Evolutionary conservation across 148 eudicot genomes (phyloP), one percentile per base, ranked within the genome.

Genomic region (Silene conica): DNA sequence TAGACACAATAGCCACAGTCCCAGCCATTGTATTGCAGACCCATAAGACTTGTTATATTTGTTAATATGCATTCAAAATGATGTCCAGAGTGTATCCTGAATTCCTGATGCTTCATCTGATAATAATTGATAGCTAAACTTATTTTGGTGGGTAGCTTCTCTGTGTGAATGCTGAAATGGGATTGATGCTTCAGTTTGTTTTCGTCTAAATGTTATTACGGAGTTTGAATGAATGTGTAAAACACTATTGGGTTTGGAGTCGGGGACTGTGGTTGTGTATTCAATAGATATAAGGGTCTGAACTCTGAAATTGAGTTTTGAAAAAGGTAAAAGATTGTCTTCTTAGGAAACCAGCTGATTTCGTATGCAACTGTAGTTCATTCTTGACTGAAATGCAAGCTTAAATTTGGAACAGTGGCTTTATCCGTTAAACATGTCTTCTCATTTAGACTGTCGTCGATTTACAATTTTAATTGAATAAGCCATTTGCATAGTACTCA

Each of bases 81-180:
- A n/a, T n/a, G n/a, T n/a, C n/a, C n/a, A n/a, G n/a, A n/a, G n/a
- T n/a, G n/a, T n/a, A n/a, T n/a, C n/a, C n/a, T n/a, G n/a, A n/a
- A n/a, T n/a, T n/a, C 23, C n/a, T 71, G 56, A 70, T 58, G 48
- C 19, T 76, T 34, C n/a, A 61, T 70, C n/a, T 48, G 8, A 50
- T 54, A 14, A 21, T 25, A 34, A 34, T 1, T 34, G 41, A 6
- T 34, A 34, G 5, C 31, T 28, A 28, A 28, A 3, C 21, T n/a
- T 9, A 22, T 22, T 60, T 9, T 20, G 25, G 28, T 60, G 21
- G 63, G 63, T 22, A 2, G 2, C 11, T 20, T 60, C 28, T 60
- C 3, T 9, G 28, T 21, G 25, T n/a, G 9, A 61, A 50, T 31
- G 28, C 7, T 31, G 38, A 65, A 52, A 11, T 22, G 31, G 15